Evolutionary conservation across 2,329 filamentous ascomycete species (phyloP).

Genomic region (Decorospora gaudefroyi): DNA sequence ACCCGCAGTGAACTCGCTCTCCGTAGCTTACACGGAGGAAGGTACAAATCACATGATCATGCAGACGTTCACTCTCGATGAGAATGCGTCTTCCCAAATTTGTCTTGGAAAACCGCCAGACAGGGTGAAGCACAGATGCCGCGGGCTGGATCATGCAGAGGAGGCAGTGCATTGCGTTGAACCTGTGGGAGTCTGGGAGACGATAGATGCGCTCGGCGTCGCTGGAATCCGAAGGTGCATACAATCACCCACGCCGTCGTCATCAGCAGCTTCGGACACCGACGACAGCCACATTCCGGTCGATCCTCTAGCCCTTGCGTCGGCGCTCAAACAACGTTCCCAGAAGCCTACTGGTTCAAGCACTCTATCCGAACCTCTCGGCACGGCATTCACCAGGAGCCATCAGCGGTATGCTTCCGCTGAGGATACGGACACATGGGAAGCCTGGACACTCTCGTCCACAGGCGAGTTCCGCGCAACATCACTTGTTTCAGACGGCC

Average conservation of each 20-base stretch:
- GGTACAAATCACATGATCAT: slow-evolving; percentile 67
- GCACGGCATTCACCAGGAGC: slow-evolving; percentile 10
- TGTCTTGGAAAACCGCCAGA: slow-evolving; percentile 58
- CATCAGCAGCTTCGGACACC: slow-evolving; percentile 34
- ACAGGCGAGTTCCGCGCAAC: slow-evolving; percentile 53
- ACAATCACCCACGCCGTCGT: slow-evolving; percentile 35
- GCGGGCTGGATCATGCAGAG: slow-evolving; percentile 49
- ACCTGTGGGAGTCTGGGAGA: slow-evolving; percentile 69
- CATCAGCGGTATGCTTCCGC: slow-evolving; percentile 3
- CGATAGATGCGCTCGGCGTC: slow-evolving; percentile 63
- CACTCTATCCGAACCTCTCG: slow-evolving; percentile 8
- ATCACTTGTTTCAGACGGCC: slow-evolving; percentile 39
- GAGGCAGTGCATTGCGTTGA: slow-evolving; percentile 59
- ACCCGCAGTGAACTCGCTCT: slow-evolving; percentile 64
- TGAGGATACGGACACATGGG: slow-evolving; percentile 53
- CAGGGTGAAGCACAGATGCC: slow-evolving; percentile 38
- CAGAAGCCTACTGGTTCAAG: slow-evolving; percentile 20
- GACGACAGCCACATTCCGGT: slow-evolving; percentile 24
- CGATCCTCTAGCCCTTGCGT: slow-evolving; percentile 20
- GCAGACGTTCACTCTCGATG: slow-evolving; percentile 64
- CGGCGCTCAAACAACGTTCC: slow-evolving; percentile 39
- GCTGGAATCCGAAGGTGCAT: slow-evolving; percentile 63
- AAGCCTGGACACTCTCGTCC: slow-evolving; percentile 58
- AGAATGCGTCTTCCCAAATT: slow-evolving; percentile 58
- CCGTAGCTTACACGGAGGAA: slow-evolving; percentile 64